Evolutionary conservation across 352 stramenopile species (phyloP).

Genomic region (Phytophthora rubi): DNA sequence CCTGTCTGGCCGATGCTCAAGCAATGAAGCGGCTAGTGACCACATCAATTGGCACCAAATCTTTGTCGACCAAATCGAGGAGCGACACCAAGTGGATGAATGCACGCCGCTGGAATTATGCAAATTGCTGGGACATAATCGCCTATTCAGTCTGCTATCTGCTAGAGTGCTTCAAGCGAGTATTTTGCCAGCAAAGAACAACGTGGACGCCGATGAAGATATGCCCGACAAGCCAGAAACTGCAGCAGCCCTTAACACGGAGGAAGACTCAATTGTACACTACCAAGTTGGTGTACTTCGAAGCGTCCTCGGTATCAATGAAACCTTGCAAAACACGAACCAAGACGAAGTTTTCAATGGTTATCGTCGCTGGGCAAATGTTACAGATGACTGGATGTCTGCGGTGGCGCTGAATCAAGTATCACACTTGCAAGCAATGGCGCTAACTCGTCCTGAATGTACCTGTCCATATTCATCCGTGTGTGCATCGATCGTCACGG

Average conservation of each 20-base stretch:
- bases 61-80: constrained; percentile 5
- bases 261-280: not conserved
- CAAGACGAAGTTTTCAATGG: not conserved
- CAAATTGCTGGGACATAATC: constrained; percentile 33
- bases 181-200: not conserved
- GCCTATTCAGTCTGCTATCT: constrained; percentile 18
- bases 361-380: not conserved
- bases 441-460: not conserved
- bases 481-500: constrained; percentile 21
- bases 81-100: constrained; percentile 16
- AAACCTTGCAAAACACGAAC: not conserved
- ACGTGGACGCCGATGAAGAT: not conserved
- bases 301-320: constrained; percentile 28
- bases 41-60: constrained; percentile 15
- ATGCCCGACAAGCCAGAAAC: not conserved
- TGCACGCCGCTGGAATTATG: constrained; percentile 40
- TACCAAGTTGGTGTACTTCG: constrained; percentile 25
- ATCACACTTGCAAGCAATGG: constrained; percentile 42
- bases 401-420: constrained; percentile 41
- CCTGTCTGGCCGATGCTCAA: not conserved
- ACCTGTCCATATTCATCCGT: constrained; percentile 1
- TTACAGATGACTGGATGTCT: constrained; percentile 16
- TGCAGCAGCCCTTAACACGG: not conserved
- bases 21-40: not conserved
- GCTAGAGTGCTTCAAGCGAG: not conserved